Conservation (phyloP, 306 rosid genomes). For the Sesbania bispinosa region DNA sequence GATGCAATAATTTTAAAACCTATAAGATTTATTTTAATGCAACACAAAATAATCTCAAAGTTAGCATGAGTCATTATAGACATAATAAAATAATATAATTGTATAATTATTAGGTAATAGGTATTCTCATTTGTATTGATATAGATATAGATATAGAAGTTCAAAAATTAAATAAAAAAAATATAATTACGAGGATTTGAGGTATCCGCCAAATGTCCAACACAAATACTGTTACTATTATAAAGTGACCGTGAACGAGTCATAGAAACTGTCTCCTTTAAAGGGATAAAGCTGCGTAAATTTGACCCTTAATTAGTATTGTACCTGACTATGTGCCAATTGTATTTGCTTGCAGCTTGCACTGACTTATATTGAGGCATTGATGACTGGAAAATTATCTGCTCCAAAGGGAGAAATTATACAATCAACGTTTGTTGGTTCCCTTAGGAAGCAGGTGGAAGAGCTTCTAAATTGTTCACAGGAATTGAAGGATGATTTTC, state of each 20-base stretch:
- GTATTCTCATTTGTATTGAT: background rate
- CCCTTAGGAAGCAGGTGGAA: conserved; percentile 77
- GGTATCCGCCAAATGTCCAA: background rate
- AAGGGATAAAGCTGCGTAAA: too few species aligned
- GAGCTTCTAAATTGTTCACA: conserved; percentile 54
- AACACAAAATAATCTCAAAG: too few species aligned
- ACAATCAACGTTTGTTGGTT: conserved; percentile 68
- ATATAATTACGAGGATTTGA: background rate
- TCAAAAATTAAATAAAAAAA: background rate
- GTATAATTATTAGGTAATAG: background rate
- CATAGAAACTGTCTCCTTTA: too few species aligned
- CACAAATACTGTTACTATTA: background rate
- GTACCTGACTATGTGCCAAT: conserved; percentile 7
- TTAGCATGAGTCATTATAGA: too few species aligned
- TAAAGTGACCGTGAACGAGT: background rate
- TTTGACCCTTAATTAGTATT: background rate
- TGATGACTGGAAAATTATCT: conserved; percentile 59
- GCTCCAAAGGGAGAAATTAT: conserved; percentile 71
- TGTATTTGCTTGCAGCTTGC: conserved; percentile 67
- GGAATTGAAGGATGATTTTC: conserved; percentile 64
- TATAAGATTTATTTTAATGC: too few species aligned
- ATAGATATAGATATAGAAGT: too few species aligned
- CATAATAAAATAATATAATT: background rate
- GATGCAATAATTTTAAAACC: too few species aligned
- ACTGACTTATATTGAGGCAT: conserved; percentile 70